phyloP scores from a whole-genome alignment of 2,329 filamentous ascomycete species.

The Huntiella abstrusa region DNA sequence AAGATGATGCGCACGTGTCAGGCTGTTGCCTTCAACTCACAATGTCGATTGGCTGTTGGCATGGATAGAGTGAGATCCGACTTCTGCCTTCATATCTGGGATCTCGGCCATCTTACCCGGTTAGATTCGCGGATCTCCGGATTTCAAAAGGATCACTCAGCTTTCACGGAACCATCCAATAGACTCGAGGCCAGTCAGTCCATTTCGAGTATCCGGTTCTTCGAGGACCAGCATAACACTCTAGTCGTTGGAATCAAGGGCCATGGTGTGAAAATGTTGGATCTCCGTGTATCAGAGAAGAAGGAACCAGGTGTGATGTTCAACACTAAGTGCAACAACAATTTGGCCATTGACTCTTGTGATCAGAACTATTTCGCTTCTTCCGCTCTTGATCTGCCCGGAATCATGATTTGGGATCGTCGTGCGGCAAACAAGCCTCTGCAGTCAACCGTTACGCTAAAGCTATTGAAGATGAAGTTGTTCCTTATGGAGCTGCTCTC shows the following conservation, averaged over 20 bases:
- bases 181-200: conserved; percentile 47
- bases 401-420: conserved; percentile 61
- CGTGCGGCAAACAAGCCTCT: conserved; percentile 36
- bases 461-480: conserved; percentile 39
- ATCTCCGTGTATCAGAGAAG: conserved; percentile 32
- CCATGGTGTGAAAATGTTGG: conserved; percentile 57
- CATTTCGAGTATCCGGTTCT: conserved; percentile 71
- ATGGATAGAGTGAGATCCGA: conserved; percentile 68
- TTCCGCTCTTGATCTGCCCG: conserved; percentile 54
- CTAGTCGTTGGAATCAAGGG: conserved; percentile 59
- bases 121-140: conserved; percentile 29
- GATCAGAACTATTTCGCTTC: conserved; percentile 76
- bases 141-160: conserved; percentile 21
- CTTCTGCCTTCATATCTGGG: conserved; percentile 66
- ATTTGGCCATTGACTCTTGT: conserved; percentile 57
- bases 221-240: conserved; percentile 55
- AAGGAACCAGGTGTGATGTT: conserved; percentile 38
- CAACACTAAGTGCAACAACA: conserved; percentile 48
- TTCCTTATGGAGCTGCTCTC: conserved; percentile 44
- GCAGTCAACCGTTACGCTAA: conserved; percentile 36
- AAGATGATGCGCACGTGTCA: conserved; percentile 65
- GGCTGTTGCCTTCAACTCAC: conserved; percentile 60
- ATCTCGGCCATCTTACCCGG: conserved; percentile 43
- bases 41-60: conserved; percentile 55
- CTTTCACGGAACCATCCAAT: conserved; percentile 34